phyloP scores from a whole-genome alignment of 2,329 filamentous ascomycete species.

The Cryphonectria nitschkei region DNA sequence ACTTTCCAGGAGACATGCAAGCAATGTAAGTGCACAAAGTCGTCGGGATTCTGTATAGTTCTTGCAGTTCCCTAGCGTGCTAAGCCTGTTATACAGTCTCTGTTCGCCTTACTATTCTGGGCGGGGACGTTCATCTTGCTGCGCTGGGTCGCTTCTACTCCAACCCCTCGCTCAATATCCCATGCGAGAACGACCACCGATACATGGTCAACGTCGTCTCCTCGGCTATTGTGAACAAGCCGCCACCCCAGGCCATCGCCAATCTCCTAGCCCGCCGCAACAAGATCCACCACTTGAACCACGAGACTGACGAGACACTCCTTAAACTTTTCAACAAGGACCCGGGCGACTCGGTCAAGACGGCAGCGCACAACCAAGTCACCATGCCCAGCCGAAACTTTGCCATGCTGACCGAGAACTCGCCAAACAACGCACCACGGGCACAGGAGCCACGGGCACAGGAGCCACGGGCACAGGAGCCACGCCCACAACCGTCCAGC shows the following conservation, averaged over 20 bases:
- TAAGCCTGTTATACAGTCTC: slow-evolving; percentile 52
- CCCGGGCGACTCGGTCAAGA: slow-evolving; percentile 77
- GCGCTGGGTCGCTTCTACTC: slow-evolving; percentile 95
- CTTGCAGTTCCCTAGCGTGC: background rate
- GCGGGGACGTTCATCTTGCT: slow-evolving; percentile 91
- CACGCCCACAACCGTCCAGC: slow-evolving; percentile 6
- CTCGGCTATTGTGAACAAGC: slow-evolving; percentile 94
- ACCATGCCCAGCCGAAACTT: slow-evolving; percentile 95
- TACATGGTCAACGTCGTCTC: slow-evolving; percentile 97
- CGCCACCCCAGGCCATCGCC: slow-evolving; percentile 82
- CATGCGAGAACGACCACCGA: slow-evolving; percentile 81
- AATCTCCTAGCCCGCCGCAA: slow-evolving; percentile 91
- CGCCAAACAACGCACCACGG: slow-evolving; percentile 53
- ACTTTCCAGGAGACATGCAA: slow-evolving; percentile 82
- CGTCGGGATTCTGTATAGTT: no score
- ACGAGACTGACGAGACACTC: slow-evolving; percentile 86
- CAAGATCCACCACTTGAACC: slow-evolving; percentile 72
- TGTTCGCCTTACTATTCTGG: slow-evolving; percentile 86
- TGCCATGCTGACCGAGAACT: slow-evolving; percentile 87
- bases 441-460: slow-evolving; percentile 7
- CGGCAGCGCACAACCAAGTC: slow-evolving; percentile 74
- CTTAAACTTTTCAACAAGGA: slow-evolving; percentile 91
- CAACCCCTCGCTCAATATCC: slow-evolving; percentile 76
- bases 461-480: slow-evolving; percentile 11
- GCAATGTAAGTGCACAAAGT: slow-evolving; percentile 52